Percentiles rank a stretch among this genome's conserved stretches.
Conservation (phyloP, 176 grass and related monocot species). For the Triticum timopheevii region DNA sequence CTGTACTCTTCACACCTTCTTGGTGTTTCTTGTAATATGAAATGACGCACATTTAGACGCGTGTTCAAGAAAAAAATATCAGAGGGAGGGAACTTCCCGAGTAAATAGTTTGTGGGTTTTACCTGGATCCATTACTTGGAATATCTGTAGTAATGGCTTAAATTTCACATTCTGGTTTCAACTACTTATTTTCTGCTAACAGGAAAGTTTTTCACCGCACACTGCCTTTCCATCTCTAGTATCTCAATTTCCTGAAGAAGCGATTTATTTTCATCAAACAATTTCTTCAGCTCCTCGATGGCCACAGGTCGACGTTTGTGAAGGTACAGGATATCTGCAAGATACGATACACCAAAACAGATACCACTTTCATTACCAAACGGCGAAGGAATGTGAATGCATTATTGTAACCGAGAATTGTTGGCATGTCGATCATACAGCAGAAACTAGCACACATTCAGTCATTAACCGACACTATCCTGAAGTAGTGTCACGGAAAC, state of each 20-base stretch:
- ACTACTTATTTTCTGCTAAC: not conserved
- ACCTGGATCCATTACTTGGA: too few relatives aligned
- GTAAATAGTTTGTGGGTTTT: too few relatives aligned
- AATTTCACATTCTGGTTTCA: not conserved
- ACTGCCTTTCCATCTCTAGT: slow-evolving; percentile 32
- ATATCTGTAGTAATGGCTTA: not conserved
- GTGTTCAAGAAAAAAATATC: too few relatives aligned
- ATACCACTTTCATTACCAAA: not conserved
- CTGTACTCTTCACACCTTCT: too few relatives aligned
- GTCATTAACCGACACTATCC: not conserved
- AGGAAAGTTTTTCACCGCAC: not conserved
- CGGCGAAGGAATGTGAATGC: not conserved
- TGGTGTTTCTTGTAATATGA: too few relatives aligned
- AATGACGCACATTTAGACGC: too few relatives aligned
- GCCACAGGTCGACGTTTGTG: slow-evolving; percentile 51
- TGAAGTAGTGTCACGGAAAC: too few relatives aligned
- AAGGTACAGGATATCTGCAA: slow-evolving; percentile 54
- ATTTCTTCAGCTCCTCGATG: slow-evolving; percentile 46
- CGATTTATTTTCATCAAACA: slow-evolving; percentile 34
- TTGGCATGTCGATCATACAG: not conserved
- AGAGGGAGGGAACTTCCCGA: too few relatives aligned
- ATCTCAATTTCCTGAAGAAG: slow-evolving; percentile 42
- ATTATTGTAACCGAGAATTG: not conserved
- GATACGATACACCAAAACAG: not conserved
- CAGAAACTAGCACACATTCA: not conserved